Percentiles rank a stretch among this genome's conserved stretches.
Evolutionary conservation across 805 yeast species (phyloP).

Genomic region (Ogataea dorogensis): DNA sequence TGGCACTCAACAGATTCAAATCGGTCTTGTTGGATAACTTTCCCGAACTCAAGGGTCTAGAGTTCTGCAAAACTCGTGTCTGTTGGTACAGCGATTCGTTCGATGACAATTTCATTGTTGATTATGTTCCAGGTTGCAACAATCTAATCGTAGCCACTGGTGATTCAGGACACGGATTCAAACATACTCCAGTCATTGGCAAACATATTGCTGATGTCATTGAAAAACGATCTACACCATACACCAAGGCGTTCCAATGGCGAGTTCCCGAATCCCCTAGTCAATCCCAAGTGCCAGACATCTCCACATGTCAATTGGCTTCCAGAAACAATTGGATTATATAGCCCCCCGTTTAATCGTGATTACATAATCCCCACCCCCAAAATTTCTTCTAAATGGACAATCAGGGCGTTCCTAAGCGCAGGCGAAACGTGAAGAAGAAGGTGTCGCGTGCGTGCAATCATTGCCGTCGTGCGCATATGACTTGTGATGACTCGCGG

Average conservation of each 20-base stretch:
- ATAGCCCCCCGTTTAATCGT: not conserved
- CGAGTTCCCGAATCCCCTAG: not conserved
- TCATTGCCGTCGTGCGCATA: slow-evolving; percentile 87
- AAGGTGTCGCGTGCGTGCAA: slow-evolving; percentile 87
- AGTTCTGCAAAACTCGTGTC: slow-evolving; percentile 3
- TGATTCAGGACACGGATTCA: slow-evolving; percentile 7
- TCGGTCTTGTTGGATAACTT: slow-evolving; percentile 5
- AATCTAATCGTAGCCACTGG: slow-evolving; percentile 5
- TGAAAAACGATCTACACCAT: not conserved
- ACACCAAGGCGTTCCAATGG: not conserved
- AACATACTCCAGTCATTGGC: slow-evolving; percentile 2
- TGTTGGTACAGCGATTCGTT: slow-evolving; percentile 8
- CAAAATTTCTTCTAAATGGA: not conserved
- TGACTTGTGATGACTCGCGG: slow-evolving; percentile 76
- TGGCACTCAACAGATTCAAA: slow-evolving; percentile 5
- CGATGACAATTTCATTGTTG: slow-evolving; percentile 4
- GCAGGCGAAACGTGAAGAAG: slow-evolving; percentile 39
- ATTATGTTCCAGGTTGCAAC: slow-evolving; percentile 6
- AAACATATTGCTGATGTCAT: slow-evolving; percentile 5
- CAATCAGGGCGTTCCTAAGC: slow-evolving; percentile 1
- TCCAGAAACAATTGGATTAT: not conserved
- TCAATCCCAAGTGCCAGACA: not conserved
- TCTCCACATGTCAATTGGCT: slow-evolving; percentile 3
- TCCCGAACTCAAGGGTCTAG: slow-evolving; percentile 3
- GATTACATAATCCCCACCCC: not conserved